Base-by-base conservation (phyloP, 2,329 filamentous ascomycete species). In the Dendrostoma leiphaemia region DNA sequence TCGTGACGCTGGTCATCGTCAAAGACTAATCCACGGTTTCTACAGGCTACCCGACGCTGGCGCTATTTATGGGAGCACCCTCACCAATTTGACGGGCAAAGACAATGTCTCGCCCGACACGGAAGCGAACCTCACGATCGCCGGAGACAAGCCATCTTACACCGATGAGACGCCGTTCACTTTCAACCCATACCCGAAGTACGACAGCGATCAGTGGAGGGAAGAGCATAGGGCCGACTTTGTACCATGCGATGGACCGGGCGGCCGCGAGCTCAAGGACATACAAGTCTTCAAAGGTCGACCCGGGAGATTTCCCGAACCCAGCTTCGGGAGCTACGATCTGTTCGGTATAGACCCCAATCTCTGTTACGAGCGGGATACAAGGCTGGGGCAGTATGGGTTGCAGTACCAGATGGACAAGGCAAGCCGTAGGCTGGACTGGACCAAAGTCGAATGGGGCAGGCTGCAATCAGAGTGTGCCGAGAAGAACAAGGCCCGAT, bases 101-200 rank as follows among this genome's bases (percentile, higher is more conserved):
- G 73, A 76, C 23, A 47, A 59, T 34, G 47, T 62, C 62, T 57
- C 63, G 53, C 35, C 52, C 55, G 41, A 64, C 45, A 51, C 67
- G 67, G 65, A 65, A 51, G 66, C 63, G 32, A 65, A 64, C 28
- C 61, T 72, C 34, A 68, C 59, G 15, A 60, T 60, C 4, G 60
- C 50, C 28, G 55, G 54, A 10, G 60, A 60, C 13, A 29, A 50
- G 2, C 57, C 58, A 0, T 68, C 68, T 32, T 81, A 45, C 21
- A 76, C 65, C 50, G 65, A 69, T 12, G 71, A 78, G 40, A 69
- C 74, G 47, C 79, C 83, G 1, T 74, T 81, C 51, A 74, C 79
- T 19, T 90, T 89, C 69, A 78, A 85, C 54, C 89, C 89, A 0
- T 91, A 91, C 59, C 88, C 88, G 1, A 73, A 81, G 15, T 90